Base-by-base conservation (phyloP, 2,329 filamentous ascomycete genomes). In the Penicillium sp. region DNA sequence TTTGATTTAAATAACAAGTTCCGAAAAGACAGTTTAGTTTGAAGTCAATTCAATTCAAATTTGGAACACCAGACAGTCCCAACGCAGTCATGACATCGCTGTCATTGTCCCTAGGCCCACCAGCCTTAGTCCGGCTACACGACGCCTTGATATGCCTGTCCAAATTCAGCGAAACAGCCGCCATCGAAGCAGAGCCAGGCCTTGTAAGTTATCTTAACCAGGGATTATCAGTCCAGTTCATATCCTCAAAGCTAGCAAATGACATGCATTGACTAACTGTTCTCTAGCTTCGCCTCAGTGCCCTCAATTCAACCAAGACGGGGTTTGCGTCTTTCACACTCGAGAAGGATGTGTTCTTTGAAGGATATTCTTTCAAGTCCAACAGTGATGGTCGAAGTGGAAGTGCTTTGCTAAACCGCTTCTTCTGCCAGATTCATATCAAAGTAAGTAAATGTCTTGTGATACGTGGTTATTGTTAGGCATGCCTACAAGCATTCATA, bases 81-180 rank as follows among this genome's bases (percentile, higher is more conserved):
- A 23, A 39, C 16, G 7, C 14, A 29, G 29, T 8, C 32, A 74
- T 76, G 73, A 67, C 72, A 8, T 68, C 66, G 11, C 61, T 78
- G 29, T 67, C 68, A 32, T 84, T 87, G 64, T 81, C 81, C 1
- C 73, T 87, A 39, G 76, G 75, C 38, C 82, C 84, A 11, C 76
- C 80, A 58, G 81, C 81, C 3, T 77, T 84, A 40, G 74, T 78
- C 8, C 79, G 77, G 47, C 62, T 87, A 5, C 84, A 86, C 61
- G 84, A 86, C 65, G 72, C 79, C 7, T 76, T 87, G 26, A 73
- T 78, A 35, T 87, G 84, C 64, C 76, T 87, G 1, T 76, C 80
- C 50, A 86, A 84, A 68, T 87, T 87, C 70, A 83, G 81, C 67
- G 84, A 87, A 59, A 78, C 76, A 2, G 82, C 87, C 13, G 81